Evolutionary conservation across 2,329 filamentous ascomycete genomes (phyloP).

Genomic region (Calonectria ilicicola): DNA sequence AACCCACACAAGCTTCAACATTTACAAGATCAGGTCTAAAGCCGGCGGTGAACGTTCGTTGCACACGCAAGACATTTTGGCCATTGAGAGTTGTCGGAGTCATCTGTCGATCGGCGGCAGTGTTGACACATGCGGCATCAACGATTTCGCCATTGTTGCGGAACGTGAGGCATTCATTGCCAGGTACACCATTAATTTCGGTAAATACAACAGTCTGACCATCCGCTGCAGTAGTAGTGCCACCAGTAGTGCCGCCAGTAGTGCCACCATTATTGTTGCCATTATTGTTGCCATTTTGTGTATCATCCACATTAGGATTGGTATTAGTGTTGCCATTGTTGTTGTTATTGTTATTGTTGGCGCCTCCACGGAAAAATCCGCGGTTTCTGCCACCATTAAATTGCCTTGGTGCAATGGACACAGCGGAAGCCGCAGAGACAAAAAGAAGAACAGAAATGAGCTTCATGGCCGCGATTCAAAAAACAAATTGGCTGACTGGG

Average conservation of each 20-base stretch:
- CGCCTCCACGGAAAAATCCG: neutral
- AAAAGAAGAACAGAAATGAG: slow-evolving; percentile 1
- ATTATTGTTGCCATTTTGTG: neutral
- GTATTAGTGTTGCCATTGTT: neutral
- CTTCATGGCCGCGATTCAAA: slow-evolving; percentile 14
- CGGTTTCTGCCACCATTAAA: neutral
- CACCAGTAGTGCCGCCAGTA: neutral
- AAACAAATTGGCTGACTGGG: neutral
- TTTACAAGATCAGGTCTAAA: slow-evolving; percentile 29
- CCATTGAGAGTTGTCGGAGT: slow-evolving; percentile 26
- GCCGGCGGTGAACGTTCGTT: slow-evolving; percentile 30
- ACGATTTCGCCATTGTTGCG: slow-evolving; percentile 35
- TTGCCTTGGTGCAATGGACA: slow-evolving; percentile 15
- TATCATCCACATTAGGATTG: neutral
- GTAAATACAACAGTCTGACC: slow-evolving; percentile 30
- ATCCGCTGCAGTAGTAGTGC: neutral
- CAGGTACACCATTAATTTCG: slow-evolving; percentile 27
- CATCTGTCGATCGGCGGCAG: slow-evolving; percentile 27
- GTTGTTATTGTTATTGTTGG: neutral
- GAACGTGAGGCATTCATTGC: slow-evolving; percentile 33
- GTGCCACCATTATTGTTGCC: neutral
- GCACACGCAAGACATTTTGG: slow-evolving; percentile 22
- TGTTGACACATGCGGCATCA: slow-evolving; percentile 31
- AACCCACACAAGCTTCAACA: slow-evolving; percentile 30
- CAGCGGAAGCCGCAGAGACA: slow-evolving; percentile 3